Evolutionary conservation across 805 yeast species (phyloP).

Genomic region (Candida peoriensis): DNA sequence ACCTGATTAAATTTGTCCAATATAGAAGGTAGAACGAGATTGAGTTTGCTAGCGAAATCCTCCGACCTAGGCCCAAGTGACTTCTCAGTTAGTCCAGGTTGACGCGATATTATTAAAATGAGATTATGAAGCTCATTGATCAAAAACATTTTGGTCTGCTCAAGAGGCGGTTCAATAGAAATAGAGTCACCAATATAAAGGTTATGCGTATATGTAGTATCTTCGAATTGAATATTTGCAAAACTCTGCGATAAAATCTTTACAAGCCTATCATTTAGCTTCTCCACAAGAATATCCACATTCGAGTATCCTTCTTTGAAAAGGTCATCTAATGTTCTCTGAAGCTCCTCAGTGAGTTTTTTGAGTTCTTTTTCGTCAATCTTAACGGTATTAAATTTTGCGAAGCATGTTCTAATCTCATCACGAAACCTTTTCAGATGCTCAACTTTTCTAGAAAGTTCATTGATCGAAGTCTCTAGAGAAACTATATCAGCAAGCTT

Average conservation of each 20-base stretch:
- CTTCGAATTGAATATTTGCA: conserved; percentile 3
- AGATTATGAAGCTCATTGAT: conserved; percentile 22
- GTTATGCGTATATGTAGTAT: conserved; percentile 24
- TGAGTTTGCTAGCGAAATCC: conserved; percentile 7
- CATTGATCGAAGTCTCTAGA: conserved; percentile 29
- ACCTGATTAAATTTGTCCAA: conserved; percentile 17
- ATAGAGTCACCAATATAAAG: conserved; percentile 34
- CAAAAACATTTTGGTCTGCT: conserved; percentile 29
- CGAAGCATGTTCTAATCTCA: conserved; percentile 18
- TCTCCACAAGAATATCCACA: conserved; percentile 26
- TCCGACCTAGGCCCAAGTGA: conserved; percentile 16
- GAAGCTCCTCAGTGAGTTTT: conserved; percentile 25
- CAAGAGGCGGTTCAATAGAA: conserved; percentile 36
- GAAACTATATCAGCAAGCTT: conserved; percentile 24
- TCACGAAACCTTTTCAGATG: conserved; percentile 26
- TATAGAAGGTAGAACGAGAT: no score
- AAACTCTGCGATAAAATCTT: conserved; percentile 27
- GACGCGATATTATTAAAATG: conserved; percentile 22
- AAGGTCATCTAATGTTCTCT: conserved; percentile 30
- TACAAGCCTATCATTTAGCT: conserved; percentile 30
- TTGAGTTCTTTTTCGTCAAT: conserved; percentile 21
- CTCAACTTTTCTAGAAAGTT: conserved; percentile 27
- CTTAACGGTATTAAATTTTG: conserved; percentile 23
- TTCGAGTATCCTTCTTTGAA: conserved; percentile 33
- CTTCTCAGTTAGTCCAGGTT: conserved; percentile 19